Conservation (phyloP, 352 stramenopile species). For the Halophytophthora batemanensis region DNA sequence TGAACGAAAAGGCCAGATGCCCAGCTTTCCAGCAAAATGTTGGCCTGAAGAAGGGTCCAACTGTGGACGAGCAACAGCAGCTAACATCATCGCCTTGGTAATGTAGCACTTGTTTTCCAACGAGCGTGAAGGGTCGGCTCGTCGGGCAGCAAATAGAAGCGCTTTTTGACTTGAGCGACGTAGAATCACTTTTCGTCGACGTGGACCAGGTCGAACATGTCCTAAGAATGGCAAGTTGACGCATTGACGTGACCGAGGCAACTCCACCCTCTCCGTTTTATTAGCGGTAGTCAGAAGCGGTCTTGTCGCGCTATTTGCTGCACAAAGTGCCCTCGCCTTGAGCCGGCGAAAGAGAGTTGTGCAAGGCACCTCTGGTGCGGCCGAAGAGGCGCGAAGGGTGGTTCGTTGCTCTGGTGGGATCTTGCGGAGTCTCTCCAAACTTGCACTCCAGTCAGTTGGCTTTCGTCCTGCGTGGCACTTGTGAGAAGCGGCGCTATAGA, state of each 20-base stretch:
- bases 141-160: conserved; percentile 6
- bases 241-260: conserved; percentile 1
- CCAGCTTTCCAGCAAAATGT: conserved; percentile 8
- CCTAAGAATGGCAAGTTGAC: conserved; percentile 1
- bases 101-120: conserved; percentile 20
- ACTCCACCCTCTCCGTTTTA: background rate
- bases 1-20: conserved; percentile 6
- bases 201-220: conserved; percentile 11
- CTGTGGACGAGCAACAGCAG: conserved; percentile 6
- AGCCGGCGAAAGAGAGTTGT: background rate
- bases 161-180: conserved; percentile 6
- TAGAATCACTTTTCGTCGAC: conserved; percentile 29
- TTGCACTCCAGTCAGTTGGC: background rate
- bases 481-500: background rate
- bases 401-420: background rate
- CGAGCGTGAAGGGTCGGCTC: conserved; percentile 7
- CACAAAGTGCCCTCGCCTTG: background rate
- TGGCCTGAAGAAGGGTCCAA: background rate
- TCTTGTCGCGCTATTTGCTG: background rate
- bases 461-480: background rate
- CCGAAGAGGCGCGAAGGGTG: background rate
- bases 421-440: background rate
- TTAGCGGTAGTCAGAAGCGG: conserved; percentile 1
- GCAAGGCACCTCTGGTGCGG: background rate
- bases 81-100: conserved; percentile 29